Evolutionary conservation across 2,329 filamentous ascomycete species (phyloP), one percentile per base, ranked within the genome.

Genomic region (Ceratocystiopsis sp.): DNA sequence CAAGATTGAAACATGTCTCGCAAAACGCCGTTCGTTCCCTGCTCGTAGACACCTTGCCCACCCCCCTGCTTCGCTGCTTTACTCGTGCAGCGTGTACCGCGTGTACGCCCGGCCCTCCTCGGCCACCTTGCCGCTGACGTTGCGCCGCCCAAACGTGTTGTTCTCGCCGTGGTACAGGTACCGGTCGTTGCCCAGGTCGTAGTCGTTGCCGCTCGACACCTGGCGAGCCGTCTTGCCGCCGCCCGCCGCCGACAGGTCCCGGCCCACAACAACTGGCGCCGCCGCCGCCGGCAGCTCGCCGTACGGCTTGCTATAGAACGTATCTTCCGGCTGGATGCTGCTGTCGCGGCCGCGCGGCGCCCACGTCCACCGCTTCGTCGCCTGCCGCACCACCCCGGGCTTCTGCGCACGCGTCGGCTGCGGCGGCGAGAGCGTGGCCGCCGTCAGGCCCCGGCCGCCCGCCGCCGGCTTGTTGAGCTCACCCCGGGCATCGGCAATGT

Each of bases 51-150:
- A 21, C 25, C n/a, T n/a, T n/a, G n/a, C n/a, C 25, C 25, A 8
- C 25, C 25, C 36, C 16, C 17, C 13, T 38, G 4, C 37, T 33
- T 18, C 35, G 18, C 35, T 17, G 37, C 25, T 40, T 15, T 45
- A 42, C n/a, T 48, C 44, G 21, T 49, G 46, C 36, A 49, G n/a
- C n/a, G 45, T 49, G 40, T 50, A 55, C 40, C 50, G 49, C n/a
- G 48, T 51, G 37, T 47, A 51, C 52, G 43, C 43, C 44, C 38
- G 62, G 2, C 81, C 81, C 55, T 87, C 82, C 56, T 86, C 81
- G 0, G 70, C 80, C 44, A 77, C 59, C 63, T 81, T 84, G 1
- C 81, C 82, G 54, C 80, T 85, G 3, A 84, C 79, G 47, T 80
- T 75, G 38, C 79, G 62, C 39, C 70, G 62, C 16, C 59, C 62